Evolutionary conservation across 2,329 filamentous ascomycete genomes (phyloP).

Genomic region (Ceratocystis destructans): DNA sequence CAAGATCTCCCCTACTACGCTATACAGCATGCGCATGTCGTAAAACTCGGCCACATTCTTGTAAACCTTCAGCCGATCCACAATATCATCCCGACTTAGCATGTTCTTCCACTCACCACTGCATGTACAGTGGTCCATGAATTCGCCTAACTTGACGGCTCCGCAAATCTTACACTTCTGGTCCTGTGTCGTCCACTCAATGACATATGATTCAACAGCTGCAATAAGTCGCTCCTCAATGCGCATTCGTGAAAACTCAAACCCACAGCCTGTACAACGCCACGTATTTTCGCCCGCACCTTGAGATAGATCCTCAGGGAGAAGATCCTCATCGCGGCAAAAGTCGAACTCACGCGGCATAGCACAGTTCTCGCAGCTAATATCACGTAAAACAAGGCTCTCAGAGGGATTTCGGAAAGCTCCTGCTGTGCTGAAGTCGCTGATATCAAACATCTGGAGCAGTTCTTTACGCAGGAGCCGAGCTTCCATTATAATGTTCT

Average conservation of each 20-base stretch:
- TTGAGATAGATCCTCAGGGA: conserved; percentile 36
- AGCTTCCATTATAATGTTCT: conserved; percentile 77
- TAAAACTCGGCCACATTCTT: conserved; percentile 65
- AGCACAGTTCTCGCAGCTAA: conserved; percentile 85
- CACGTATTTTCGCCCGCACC: conserved; percentile 39
- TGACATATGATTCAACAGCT: conserved; percentile 58
- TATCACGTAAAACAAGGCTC: conserved; percentile 55
- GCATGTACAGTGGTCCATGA: conserved; percentile 93
- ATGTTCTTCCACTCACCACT: conserved; percentile 71
- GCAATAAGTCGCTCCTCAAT: conserved; percentile 75
- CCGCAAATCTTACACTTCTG: conserved; percentile 61
- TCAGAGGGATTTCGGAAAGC: conserved; percentile 75
- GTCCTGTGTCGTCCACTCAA: conserved; percentile 81
- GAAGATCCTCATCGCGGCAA: conserved; percentile 73
- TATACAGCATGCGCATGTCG: conserved; percentile 65
- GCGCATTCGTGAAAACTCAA: conserved; percentile 60
- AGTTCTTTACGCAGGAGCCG: conserved; percentile 80
- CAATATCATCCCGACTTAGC: conserved; percentile 51
- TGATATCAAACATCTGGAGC: conserved; percentile 78
- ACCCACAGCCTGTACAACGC: conserved; percentile 64
- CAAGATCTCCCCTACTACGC: conserved; percentile 54
- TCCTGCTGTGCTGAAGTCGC: conserved; percentile 83
- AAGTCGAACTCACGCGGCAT: conserved; percentile 79
- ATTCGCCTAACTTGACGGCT: conserved; percentile 73
- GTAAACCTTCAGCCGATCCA: conserved; percentile 54